phyloP scores from a whole-genome alignment of 108 stramenopile species.

The Aureococcus anophagefferens region DNA sequence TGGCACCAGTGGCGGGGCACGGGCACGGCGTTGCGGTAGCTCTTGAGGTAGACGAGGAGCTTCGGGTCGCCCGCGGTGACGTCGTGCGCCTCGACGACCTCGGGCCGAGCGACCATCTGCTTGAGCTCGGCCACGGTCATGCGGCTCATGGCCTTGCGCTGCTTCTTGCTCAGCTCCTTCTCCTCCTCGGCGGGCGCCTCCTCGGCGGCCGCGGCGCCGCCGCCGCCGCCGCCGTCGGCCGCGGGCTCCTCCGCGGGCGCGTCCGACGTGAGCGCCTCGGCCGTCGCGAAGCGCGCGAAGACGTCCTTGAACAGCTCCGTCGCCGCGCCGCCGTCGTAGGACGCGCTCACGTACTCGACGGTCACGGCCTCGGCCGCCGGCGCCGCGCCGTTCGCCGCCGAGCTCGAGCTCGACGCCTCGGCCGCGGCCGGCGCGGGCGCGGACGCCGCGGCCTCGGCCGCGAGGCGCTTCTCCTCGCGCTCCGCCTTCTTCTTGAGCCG shows the following conservation, averaged over 20 bases:
- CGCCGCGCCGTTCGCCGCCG: too few relatives aligned
- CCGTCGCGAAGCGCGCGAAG: constrained; percentile 25
- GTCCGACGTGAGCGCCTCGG: constrained; percentile 19
- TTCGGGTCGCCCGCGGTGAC: constrained; percentile 84
- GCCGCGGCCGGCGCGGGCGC: neutral
- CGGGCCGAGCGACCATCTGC: constrained; percentile 62
- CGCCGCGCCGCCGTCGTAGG: constrained; percentile 2
- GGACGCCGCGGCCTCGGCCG: too few relatives aligned
- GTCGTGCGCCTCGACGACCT: constrained; percentile 96
- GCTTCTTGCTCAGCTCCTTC: constrained; percentile 59
- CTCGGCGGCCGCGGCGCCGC: constrained; percentile 33
- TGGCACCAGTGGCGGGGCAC: constrained; percentile 96
- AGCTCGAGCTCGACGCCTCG: neutral
- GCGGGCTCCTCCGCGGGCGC: constrained; percentile 19
- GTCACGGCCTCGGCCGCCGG: neutral
- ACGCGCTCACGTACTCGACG: constrained; percentile 10
- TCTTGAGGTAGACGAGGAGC: constrained; percentile 79
- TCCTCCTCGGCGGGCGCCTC: constrained; percentile 30
- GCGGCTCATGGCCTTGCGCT: constrained; percentile 67
- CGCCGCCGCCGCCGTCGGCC: constrained; percentile 9
- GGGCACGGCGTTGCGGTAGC: constrained; percentile 73
- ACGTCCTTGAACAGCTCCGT: constrained; percentile 31
- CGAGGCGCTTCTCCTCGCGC: too few relatives aligned
- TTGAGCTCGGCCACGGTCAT: constrained; percentile 92
- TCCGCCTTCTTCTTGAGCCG: constrained; percentile 1